Percentiles rank a stretch among this genome's conserved stretches.
These are phyloP conservation scores for Platanthera guangdongensis DNA, from an alignment of 106 monocot genomes.

Conservation along the genomic window DNA sequence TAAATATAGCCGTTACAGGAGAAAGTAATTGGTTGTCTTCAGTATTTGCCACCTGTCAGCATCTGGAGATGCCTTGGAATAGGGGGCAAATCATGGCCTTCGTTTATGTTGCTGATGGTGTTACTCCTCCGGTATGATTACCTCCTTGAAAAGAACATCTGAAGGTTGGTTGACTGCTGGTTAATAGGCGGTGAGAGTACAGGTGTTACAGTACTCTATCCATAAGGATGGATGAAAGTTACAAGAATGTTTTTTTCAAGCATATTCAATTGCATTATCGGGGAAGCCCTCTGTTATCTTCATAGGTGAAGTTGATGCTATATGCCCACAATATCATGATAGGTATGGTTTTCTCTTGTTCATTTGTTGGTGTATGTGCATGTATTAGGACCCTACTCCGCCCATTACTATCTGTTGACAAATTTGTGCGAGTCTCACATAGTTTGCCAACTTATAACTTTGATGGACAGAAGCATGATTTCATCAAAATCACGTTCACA, in stretches of 20 bases:
- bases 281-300: slow-evolving; percentile 86
- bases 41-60: too few relatives aligned
- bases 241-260: slow-evolving; percentile 70
- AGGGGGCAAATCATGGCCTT: too few relatives aligned
- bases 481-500: slow-evolving; percentile 26
- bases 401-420: not conserved
- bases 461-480: slow-evolving; percentile 77
- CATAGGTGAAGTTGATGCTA: slow-evolving; percentile 92
- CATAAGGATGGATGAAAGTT: slow-evolving; percentile 85
- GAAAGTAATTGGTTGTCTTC: too few relatives aligned
- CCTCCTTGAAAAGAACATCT: too few relatives aligned
- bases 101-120: too few relatives aligned
- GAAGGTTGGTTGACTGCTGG: too few relatives aligned
- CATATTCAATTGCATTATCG: slow-evolving; percentile 46
- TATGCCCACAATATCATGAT: slow-evolving; percentile 57
- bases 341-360: slow-evolving; percentile 24
- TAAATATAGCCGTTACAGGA: too few relatives aligned
- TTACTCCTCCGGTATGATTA: too few relatives aligned
- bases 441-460: slow-evolving; percentile 74
- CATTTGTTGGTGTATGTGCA: not conserved
- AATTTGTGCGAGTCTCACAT: slow-evolving; percentile 56
- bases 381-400: not conserved
- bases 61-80: too few relatives aligned
- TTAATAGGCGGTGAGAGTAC: too few relatives aligned
- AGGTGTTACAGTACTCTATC: too few relatives aligned